Evolutionary conservation across 345 rosid genomes (phyloP).

Genomic region (Pistacia atlantica): DNA sequence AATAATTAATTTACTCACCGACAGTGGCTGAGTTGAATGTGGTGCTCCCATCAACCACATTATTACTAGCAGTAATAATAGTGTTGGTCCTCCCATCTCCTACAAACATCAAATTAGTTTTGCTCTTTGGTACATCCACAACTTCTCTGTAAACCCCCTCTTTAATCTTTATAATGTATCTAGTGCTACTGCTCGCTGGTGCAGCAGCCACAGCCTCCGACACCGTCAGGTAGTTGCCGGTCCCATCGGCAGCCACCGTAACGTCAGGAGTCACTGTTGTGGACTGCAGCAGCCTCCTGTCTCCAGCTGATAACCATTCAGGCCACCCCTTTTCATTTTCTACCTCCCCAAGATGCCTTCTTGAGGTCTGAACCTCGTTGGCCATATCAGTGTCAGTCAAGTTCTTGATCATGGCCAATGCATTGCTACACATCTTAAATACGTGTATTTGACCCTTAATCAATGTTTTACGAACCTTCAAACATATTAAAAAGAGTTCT

Average conservation of each 20-base stretch:
- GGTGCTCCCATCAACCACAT: slow-evolving; percentile 90
- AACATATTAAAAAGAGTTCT: neutral
- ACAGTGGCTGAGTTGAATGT: slow-evolving; percentile 90
- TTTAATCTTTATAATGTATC: slow-evolving; percentile 72
- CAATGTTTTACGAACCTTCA: slow-evolving; percentile 30
- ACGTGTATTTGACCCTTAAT: slow-evolving; percentile 37
- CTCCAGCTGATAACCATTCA: slow-evolving; percentile 74
- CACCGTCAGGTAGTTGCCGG: slow-evolving; percentile 65
- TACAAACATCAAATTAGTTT: slow-evolving; percentile 69
- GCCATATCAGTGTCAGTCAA: slow-evolving; percentile 41
- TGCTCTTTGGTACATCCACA: slow-evolving; percentile 64
- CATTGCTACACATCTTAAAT: slow-evolving; percentile 40
- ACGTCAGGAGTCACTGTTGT: slow-evolving; percentile 56
- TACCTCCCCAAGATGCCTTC: slow-evolving; percentile 27
- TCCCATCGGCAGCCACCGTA: slow-evolving; percentile 86
- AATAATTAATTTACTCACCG: slow-evolving; percentile 44
- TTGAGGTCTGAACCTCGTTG: slow-evolving; percentile 10
- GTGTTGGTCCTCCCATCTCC: slow-evolving; percentile 81
- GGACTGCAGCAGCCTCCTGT: slow-evolving; percentile 71
- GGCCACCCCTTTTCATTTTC: slow-evolving; percentile 51
- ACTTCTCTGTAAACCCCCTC: slow-evolving; percentile 83
- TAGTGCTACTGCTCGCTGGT: slow-evolving; percentile 55
- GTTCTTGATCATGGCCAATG: slow-evolving; percentile 52
- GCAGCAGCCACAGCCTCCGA: slow-evolving; percentile 72
- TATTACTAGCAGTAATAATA: slow-evolving; percentile 72